phyloP scores from a whole-genome alignment of 2,329 filamentous ascomycete species.

The Purpureocillium lavendulum region DNA sequence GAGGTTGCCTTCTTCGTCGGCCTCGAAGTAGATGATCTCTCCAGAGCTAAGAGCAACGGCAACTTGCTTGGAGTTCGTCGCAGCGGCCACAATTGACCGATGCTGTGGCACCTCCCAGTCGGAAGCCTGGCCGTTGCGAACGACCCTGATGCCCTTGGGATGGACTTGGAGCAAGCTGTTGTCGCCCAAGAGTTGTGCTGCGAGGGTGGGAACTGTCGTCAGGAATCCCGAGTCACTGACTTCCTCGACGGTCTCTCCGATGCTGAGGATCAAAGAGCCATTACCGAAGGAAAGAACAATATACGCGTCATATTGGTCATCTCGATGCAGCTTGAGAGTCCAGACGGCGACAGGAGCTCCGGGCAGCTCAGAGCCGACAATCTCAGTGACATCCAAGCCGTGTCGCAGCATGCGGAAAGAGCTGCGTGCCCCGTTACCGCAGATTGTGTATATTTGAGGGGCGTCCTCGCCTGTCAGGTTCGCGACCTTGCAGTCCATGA shows the following conservation, averaged over 20 bases:
- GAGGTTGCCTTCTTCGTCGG: slow-evolving; percentile 83
- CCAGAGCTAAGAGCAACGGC: slow-evolving; percentile 90
- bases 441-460: slow-evolving; percentile 91
- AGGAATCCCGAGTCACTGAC: slow-evolving; percentile 91
- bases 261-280: slow-evolving; percentile 83
- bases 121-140: slow-evolving; percentile 69
- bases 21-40: slow-evolving; percentile 97
- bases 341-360: slow-evolving; percentile 87
- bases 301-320: slow-evolving; percentile 84
- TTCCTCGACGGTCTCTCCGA: slow-evolving; percentile 94
- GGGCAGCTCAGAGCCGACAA: slow-evolving; percentile 87
- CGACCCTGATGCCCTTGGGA: slow-evolving; percentile 90
- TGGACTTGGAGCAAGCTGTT: slow-evolving; percentile 91
- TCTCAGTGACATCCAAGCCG: slow-evolving; percentile 85
- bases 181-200: slow-evolving; percentile 88
- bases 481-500: slow-evolving; percentile 84
- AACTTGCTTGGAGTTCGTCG: slow-evolving; percentile 88
- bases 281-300: slow-evolving; percentile 92
- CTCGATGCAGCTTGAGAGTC: slow-evolving; percentile 80
- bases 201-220: slow-evolving; percentile 78
- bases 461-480: slow-evolving; percentile 90
- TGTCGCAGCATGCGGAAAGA: slow-evolving; percentile 89
- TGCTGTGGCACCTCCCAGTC: slow-evolving; percentile 94
- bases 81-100: slow-evolving; percentile 87
- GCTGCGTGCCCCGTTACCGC: slow-evolving; percentile 80